Evolutionary conservation across 345 rosid species (phyloP).

Genomic region (Syzygium jambos): DNA sequence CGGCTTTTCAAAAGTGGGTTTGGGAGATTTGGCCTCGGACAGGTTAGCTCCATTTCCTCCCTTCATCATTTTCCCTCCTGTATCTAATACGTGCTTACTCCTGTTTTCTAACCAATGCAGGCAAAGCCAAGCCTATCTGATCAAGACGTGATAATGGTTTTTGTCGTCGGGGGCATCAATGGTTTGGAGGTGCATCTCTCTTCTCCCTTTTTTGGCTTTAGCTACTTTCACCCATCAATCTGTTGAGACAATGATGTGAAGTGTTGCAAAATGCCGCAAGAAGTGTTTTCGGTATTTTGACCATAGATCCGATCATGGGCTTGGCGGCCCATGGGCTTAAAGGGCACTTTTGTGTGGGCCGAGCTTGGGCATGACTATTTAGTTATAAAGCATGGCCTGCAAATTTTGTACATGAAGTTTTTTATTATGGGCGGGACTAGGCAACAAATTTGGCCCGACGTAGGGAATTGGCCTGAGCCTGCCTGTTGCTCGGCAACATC

Average conservation of each 20-base stretch:
- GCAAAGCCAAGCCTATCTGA: conserved; percentile 83
- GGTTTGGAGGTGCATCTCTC: conserved; percentile 50
- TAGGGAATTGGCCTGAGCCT: not conserved
- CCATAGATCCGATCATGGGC: not conserved
- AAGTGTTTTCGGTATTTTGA: not conserved
- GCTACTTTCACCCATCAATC: not conserved
- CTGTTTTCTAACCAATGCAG: conserved; percentile 24
- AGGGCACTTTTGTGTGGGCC: not conserved
- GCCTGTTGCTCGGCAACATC: not conserved
- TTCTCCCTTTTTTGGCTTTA: not conserved
- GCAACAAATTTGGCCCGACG: not conserved
- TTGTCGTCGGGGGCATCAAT: conserved; percentile 87
- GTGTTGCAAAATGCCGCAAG: not conserved
- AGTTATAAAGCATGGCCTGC: not conserved
- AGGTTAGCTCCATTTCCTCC: conserved; percentile 33
- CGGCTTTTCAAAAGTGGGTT: conserved; percentile 93
- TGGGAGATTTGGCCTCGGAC: conserved; percentile 95
- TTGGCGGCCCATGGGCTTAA: not conserved
- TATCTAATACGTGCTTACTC: not conserved
- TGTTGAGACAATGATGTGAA: not conserved
- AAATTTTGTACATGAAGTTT: not conserved
- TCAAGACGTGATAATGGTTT: conserved; percentile 74
- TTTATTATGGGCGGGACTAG: not conserved
- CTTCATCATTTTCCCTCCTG: not conserved
- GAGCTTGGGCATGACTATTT: not conserved